These are phyloP conservation scores for Didymella glomerata DNA, from an alignment of 2,329 filamentous ascomycete genomes.

Conservation along the genomic window DNA sequence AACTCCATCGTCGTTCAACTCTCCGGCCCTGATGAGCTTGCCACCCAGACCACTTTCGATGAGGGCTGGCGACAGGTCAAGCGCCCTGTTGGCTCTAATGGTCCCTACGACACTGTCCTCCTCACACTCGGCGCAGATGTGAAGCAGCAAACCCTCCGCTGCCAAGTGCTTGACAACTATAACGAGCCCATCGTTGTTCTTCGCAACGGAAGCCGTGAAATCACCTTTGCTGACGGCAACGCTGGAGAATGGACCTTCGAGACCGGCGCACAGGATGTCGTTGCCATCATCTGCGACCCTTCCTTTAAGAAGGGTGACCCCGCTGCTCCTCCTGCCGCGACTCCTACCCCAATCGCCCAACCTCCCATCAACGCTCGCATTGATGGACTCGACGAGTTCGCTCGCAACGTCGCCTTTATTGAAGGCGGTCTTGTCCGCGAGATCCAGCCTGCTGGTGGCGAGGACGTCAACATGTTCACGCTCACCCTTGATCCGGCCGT, in stretches of 20 bases:
- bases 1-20: slow-evolving; percentile 18
- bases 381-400: slow-evolving; percentile 16
- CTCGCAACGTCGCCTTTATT: slow-evolving; percentile 12
- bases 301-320: slow-evolving; percentile 8
- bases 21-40: slow-evolving; percentile 12
- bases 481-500: slow-evolving; percentile 23
- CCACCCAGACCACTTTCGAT: slow-evolving; percentile 16
- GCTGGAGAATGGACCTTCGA: slow-evolving; percentile 15
- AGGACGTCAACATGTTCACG: slow-evolving; percentile 21
- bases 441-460: neutral
- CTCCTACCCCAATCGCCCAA: neutral
- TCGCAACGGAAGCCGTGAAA: slow-evolving; percentile 23
- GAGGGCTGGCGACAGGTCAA: slow-evolving; percentile 9
- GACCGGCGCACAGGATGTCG: slow-evolving; percentile 5
- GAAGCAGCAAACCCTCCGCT: slow-evolving; percentile 26
- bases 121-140: slow-evolving; percentile 20
- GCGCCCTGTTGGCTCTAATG: slow-evolving; percentile 7
- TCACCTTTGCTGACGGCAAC: slow-evolving; percentile 23
- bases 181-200: slow-evolving; percentile 19
- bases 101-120: slow-evolving; percentile 22
- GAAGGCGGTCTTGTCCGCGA: slow-evolving; percentile 17
- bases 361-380: slow-evolving; percentile 16
- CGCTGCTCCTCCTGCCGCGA: slow-evolving; percentile 4
- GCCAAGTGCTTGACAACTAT: slow-evolving; percentile 18
- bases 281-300: slow-evolving; percentile 19